Evolutionary conservation across 1,139 yeast species (phyloP), one percentile per base, ranked within the genome.

Genomic region (Diutina siamensis): DNA sequence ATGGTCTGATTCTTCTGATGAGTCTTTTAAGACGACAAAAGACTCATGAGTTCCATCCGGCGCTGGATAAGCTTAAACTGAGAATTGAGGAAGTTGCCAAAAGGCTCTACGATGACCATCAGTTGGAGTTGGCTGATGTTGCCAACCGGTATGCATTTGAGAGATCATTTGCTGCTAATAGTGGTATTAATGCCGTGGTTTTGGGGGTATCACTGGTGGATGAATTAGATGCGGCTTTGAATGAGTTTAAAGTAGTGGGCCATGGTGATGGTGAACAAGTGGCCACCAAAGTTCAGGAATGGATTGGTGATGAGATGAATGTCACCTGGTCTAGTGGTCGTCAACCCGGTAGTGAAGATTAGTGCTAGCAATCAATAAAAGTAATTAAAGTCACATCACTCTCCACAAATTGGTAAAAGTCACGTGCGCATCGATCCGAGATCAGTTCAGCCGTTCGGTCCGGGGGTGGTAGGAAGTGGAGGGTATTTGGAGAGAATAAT

Each of bases 1-100:
- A 85, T 57, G 97, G 94, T 1, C 84, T 95, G 0, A 88, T 94
- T 40, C 68, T 89, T 51, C 79, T 92, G 49, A 89, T 89, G 97
- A 85, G 96, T 2, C 62, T 89, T 48, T 67, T 89, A 48, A 72
- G 95, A 50, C 73, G 83, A 0, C 78, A 71, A 22, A 65, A 70
- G 22, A 84, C 96, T 1, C 83, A 76, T 51, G 57, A 70, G 1
- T 89, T 88, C 71, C 97, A 89, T 57, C 97, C 97, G 0, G 94
- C 87, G 1, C 62, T 80, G 0, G 54, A 60, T n/a, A 73, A 59
- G n/a, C 66, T 89, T 52, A 80, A 75, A 51, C 61, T 64, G 1
- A 67, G 67, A n/a, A 83, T 83, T 5, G 61, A 66, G 19, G 60
- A 68, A 13, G 72, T 83, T 7, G 86, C 89, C 0, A 55, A 61